These are phyloP conservation scores for Flaveria linearis DNA, from an alignment of 129 eudicot genomes.

Conservation along the genomic window DNA sequence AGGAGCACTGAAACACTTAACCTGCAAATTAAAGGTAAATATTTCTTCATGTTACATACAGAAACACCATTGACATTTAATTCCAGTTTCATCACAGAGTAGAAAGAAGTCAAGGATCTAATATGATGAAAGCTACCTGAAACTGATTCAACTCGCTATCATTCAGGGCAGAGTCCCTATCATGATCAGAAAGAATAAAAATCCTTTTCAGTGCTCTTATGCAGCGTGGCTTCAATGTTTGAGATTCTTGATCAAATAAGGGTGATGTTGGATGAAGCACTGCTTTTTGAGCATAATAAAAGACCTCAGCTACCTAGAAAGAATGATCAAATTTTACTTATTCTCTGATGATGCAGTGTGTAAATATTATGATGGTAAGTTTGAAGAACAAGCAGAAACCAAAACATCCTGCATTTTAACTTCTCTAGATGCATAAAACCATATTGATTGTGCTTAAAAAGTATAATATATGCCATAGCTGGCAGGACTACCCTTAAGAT, in stretches of 20 bases:
- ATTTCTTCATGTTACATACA: slow-evolving; percentile 16
- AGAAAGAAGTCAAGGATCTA: not conserved
- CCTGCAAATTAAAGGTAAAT: slow-evolving; percentile 42
- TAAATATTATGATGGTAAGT: slow-evolving; percentile 21
- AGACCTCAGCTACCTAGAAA: slow-evolving; percentile 86
- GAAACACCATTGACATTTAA: slow-evolving; percentile 14
- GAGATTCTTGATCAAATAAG: slow-evolving; percentile 91
- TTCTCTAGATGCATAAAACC: slow-evolving; percentile 28
- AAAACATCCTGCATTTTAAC: slow-evolving; percentile 16
- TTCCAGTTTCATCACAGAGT: slow-evolving; percentile 8
- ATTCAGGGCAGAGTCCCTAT: slow-evolving; percentile 80
- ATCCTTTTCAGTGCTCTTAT: slow-evolving; percentile 85
- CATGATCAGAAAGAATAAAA: slow-evolving; percentile 80
- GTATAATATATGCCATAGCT: no score
- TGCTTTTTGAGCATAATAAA: slow-evolving; percentile 94
- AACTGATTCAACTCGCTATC: slow-evolving; percentile 88
- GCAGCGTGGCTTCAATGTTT: slow-evolving; percentile 80
- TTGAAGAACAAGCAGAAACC: slow-evolving; percentile 28
- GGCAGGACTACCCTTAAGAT: no score
- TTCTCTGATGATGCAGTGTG: slow-evolving; percentile 15
- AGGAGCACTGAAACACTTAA: slow-evolving; percentile 89
- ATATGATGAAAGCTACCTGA: slow-evolving; percentile 52
- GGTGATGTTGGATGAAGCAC: slow-evolving; percentile 98
- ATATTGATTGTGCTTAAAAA: not conserved
- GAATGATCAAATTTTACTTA: slow-evolving; percentile 14